phyloP scores from a whole-genome alignment of 139 green algal genomes.

The Chlorella sp. region DNA sequence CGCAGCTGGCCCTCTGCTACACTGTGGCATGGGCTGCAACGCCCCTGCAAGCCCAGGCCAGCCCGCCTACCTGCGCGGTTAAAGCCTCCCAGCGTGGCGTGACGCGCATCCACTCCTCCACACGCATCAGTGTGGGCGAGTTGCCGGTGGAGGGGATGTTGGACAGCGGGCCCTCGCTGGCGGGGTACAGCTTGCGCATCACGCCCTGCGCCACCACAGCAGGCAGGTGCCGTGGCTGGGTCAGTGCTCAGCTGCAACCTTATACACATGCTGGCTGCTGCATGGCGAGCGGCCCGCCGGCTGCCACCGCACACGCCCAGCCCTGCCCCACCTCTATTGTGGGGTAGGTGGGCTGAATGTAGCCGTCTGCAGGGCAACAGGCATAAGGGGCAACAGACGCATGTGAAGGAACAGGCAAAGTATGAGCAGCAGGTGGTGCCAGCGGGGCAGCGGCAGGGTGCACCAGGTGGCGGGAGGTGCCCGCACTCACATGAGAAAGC shows the following conservation, averaged over 20 bases:
- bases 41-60: too few species aligned
- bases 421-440: too few species aligned
- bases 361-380: slow-evolving; percentile 48
- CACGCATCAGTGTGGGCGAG: slow-evolving; percentile 51
- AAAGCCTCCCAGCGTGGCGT: slow-evolving; percentile 1
- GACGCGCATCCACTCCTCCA: slow-evolving; percentile 32
- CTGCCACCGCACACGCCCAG: not conserved
- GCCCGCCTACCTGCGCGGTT: slow-evolving; percentile 16
- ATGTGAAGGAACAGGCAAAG: too few species aligned
- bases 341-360: slow-evolving; percentile 64
- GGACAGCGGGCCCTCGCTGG: slow-evolving; percentile 32
- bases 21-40: too few species aligned
- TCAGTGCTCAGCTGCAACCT: not conserved
- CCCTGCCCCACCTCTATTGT: slow-evolving; percentile 10
- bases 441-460: too few species aligned
- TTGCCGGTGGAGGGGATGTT: slow-evolving; percentile 54
- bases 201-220: slow-evolving; percentile 1
- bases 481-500: slow-evolving; percentile 59
- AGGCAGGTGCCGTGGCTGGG: not conserved
- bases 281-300: not conserved
- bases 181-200: slow-evolving; percentile 61
- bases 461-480: too few species aligned
- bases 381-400: too few species aligned
- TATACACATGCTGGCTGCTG: not conserved
- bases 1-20: too few species aligned